Base-by-base conservation (phyloP, 305 asterid genomes). In the Withania somnifera region DNA sequence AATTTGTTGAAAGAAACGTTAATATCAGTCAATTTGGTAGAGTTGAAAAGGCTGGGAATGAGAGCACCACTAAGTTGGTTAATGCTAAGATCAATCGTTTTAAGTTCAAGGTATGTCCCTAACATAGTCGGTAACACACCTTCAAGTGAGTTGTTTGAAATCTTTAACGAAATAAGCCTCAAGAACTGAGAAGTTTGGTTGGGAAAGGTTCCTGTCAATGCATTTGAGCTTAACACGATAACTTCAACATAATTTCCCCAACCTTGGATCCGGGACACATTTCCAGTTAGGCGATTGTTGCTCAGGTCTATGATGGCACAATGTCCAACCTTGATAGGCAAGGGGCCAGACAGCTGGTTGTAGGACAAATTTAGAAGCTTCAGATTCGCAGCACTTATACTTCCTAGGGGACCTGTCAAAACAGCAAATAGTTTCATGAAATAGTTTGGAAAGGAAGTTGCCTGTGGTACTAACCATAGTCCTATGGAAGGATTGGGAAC, bases 181-280 rank as follows among this genome's bases (percentile, higher is more conserved):
- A 92, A 84, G 84, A 93, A 91, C 84, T 89, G 95, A 77, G 95
- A 86, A 24, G 97, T 92, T 84, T 87, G 91, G 77, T 82, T 81
- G 7, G 93, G 90, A 15, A 93, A 86, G 71, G 85, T 22, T 51
- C 98, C 97, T 0, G 85, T 87, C 67, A 94, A 82, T 17, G 82
- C 60, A 57, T 94, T 94, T 50, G 98, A 92, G 91, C 95, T 93
- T 67, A 94, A 86, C 22, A 89, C 94, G 80, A 93, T 84, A 17
- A 87, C 82, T 85, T 93, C 98, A 7, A 90, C 82, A 80, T 93
- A 91, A 78, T 93, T 91, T 79, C 97, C 97, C 98, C 98, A 94
- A 24, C 89, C 78, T 85, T 87, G 92, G 80, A 88, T 86, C 85
- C 90, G 88, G 76, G 98, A 93, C 19, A 92, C 76, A 87, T 89